Percentiles rank a stretch among this genome's conserved stretches.
These are phyloP conservation scores for Populus hybrid DNA, from an alignment of 441 rosid genomes.

Conservation along the genomic window DNA sequence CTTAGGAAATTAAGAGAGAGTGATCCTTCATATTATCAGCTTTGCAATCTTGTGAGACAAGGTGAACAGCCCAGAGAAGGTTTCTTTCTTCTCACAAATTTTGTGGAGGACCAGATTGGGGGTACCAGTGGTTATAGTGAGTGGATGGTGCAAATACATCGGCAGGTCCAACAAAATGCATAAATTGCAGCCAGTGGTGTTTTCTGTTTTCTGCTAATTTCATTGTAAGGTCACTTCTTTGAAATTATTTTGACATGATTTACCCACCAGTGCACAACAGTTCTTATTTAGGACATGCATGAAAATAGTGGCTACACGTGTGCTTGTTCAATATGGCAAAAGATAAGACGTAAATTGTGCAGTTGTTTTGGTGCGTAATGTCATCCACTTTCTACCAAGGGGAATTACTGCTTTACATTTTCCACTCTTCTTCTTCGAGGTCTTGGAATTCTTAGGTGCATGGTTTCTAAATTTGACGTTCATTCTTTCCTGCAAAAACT, in stretches of 20 bases:
- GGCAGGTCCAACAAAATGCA: constrained; percentile 78
- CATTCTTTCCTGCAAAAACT: not conserved
- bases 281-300: not conserved
- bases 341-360: not conserved
- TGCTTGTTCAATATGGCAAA: not conserved
- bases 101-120: constrained; percentile 78
- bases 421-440: not conserved
- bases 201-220: constrained; percentile 3
- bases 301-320: not conserved
- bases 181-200: constrained; percentile 42
- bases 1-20: constrained; percentile 64
- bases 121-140: constrained; percentile 75
- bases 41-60: constrained; percentile 81
- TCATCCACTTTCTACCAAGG: not conserved
- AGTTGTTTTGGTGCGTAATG: not conserved
- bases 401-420: not conserved
- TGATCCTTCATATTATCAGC: constrained; percentile 72
- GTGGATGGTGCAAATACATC: constrained; percentile 80
- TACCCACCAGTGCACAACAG: not conserved
- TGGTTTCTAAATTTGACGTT: not conserved
- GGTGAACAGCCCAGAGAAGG: constrained; percentile 99
- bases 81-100: constrained; percentile 68
- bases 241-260: not conserved
- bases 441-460: not conserved
- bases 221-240: not conserved